phyloP scores from a whole-genome alignment of 768 basidiomycete genomes.

The Lactifluus subvellereus region DNA sequence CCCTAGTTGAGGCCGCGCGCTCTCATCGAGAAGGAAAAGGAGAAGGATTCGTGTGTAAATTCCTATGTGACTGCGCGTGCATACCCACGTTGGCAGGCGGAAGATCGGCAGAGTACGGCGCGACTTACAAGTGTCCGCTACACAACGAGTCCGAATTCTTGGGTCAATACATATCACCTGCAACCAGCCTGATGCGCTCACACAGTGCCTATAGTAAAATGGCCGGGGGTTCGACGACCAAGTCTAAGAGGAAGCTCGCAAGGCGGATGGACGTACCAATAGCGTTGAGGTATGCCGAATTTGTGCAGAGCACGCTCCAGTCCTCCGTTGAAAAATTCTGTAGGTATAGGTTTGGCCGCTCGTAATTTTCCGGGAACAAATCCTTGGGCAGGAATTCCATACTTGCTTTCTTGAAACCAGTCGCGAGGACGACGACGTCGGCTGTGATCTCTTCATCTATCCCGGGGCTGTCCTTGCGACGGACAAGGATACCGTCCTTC shows the following conservation, averaged over 20 bases:
- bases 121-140: slow-evolving; percentile 40
- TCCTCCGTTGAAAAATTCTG: slow-evolving; percentile 41
- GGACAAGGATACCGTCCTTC: slow-evolving; percentile 34
- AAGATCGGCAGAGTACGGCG: background rate
- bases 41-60: slow-evolving; percentile 49
- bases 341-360: slow-evolving; percentile 44
- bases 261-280: slow-evolving; percentile 35
- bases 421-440: slow-evolving; percentile 48
- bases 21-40: slow-evolving; percentile 42
- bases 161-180: background rate
- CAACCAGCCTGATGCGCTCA: slow-evolving; percentile 18
- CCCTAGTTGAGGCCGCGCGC: slow-evolving; percentile 39
- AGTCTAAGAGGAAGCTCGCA: background rate
- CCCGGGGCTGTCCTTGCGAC: slow-evolving; percentile 27
- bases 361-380: slow-evolving; percentile 46
- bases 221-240: background rate
- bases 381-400: slow-evolving; percentile 42
- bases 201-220: slow-evolving; percentile 26
- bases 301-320: slow-evolving; percentile 47
- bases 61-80: slow-evolving; percentile 43
- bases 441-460: slow-evolving; percentile 32
- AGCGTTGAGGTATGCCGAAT: slow-evolving; percentile 45
- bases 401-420: slow-evolving; percentile 44
- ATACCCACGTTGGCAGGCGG: background rate
- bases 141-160: background rate